Evolutionary conservation across 2,329 filamentous ascomycete genomes (phyloP), one percentile per base, ranked within the genome.

Genomic region (Blastomyces gilchristii): DNA sequence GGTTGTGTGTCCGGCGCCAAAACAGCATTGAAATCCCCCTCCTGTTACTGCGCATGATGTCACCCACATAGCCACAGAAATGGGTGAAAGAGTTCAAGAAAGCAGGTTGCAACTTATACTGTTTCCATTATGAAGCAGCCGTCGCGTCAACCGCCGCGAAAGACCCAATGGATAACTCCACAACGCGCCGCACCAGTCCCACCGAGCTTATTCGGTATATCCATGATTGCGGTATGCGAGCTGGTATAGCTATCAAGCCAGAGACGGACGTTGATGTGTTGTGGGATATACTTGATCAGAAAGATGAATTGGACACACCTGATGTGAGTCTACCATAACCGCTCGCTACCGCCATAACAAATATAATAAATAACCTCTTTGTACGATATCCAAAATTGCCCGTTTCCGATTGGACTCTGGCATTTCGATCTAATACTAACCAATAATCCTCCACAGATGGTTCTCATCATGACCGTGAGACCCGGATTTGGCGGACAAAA

Each of bases 61-160:
- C 41, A 50, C 53, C 8, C 37, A 28, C 47, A 68, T 69, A 94
- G 92, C 94, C 94, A 69, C 95, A 97, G 82, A 92, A 91, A 82
- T 99, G 94, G 94, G 92, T 97, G 71, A 90, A 89, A 73, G 90
- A 96, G 66, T 97, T 99, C 81, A 86, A 94, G 76, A 87, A 89
- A 61, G 94, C 91, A 65, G 94, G 94, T 62, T 97, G 92, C 78
- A 91, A 99, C 76, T 83, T 99, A n/a, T 99, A 99, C 82, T 97
- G 94, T 82, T 99, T 99, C 82, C 94, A 99, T 82, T 97, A 97
- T 78, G 94, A 99, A 79, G 94, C 94, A 34, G 94, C 94, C 67
- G 84, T 94, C 58, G 78, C 80, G 68, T 96, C 90, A 60, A 90
- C 89, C 53, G 91, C 89, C 45, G 91, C 92, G 71, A 90, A 92